phyloP scores from a whole-genome alignment of 2,329 filamentous ascomycete genomes.

The Cladosporium oxysporum region DNA sequence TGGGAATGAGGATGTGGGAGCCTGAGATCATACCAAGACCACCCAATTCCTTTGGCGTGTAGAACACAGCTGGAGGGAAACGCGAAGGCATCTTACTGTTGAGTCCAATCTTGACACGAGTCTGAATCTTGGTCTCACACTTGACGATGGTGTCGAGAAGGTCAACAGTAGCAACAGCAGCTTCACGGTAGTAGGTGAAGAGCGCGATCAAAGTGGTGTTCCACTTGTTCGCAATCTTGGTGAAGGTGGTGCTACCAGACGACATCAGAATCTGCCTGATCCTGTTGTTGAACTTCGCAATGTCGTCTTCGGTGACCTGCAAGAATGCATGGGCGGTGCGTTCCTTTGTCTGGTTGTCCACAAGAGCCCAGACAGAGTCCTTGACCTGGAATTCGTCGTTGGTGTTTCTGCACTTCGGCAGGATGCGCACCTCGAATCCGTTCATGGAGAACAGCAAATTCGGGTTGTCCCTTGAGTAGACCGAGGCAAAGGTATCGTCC shows the following conservation, averaged over 20 bases:
- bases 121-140: slow-evolving; percentile 99
- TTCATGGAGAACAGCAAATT: slow-evolving; percentile 98
- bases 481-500: slow-evolving; percentile 97
- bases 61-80: slow-evolving; percentile 97
- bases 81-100: slow-evolving; percentile 99
- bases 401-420: slow-evolving; percentile 91
- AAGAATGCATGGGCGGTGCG: slow-evolving; percentile 96
- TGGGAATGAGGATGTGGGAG: slow-evolving; percentile 94
- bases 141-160: slow-evolving; percentile 97
- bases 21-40: slow-evolving; percentile 98
- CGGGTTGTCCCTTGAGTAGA: slow-evolving; percentile 97
- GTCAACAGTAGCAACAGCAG: slow-evolving; percentile 91
- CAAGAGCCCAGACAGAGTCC: slow-evolving; percentile 96
- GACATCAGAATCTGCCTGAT: slow-evolving; percentile 99
- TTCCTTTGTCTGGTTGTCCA: slow-evolving; percentile 95
- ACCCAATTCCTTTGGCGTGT: slow-evolving; percentile 96
- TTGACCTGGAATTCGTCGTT: slow-evolving; percentile 97
- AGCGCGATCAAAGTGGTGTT: slow-evolving; percentile 96
- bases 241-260: slow-evolving; percentile 98
- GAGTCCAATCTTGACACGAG: slow-evolving; percentile 94
- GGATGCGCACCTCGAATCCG: slow-evolving; percentile 93
- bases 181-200: slow-evolving; percentile 98
- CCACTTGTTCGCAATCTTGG: slow-evolving; percentile 99
- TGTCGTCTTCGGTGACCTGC: slow-evolving; percentile 96
- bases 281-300: slow-evolving; percentile 98